phyloP scores from a whole-genome alignment of 1,284 basidiomycete genomes.

The Papiliotrema terrestris region DNA sequence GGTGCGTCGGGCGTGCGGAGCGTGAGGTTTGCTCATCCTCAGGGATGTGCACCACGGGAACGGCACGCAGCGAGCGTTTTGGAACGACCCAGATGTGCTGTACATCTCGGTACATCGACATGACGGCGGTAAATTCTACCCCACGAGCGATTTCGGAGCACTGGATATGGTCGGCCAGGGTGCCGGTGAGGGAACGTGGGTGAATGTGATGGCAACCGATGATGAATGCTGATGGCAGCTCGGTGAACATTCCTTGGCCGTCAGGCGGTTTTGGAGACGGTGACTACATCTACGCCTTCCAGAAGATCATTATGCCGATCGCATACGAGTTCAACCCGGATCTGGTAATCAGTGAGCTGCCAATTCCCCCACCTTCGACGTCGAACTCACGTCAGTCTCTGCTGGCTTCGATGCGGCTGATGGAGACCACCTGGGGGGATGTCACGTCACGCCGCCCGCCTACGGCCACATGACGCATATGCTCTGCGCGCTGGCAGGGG shows the following conservation, averaged over 20 bases:
- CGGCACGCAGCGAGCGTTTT: slow-evolving; percentile 93
- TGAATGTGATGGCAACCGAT: slow-evolving; percentile 13
- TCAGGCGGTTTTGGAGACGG: slow-evolving; percentile 82
- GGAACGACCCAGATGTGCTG: slow-evolving; percentile 84
- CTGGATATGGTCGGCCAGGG: slow-evolving; percentile 82
- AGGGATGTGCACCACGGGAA: slow-evolving; percentile 99
- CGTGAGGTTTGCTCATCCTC: neutral
- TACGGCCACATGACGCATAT: slow-evolving; percentile 99
- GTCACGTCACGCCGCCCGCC: slow-evolving; percentile 84
- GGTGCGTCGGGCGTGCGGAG: slow-evolving; percentile 57
- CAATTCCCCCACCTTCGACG: neutral
- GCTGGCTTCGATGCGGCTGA: slow-evolving; percentile 96
- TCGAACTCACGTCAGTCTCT: slow-evolving; percentile 62
- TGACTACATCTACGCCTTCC: slow-evolving; percentile 96
- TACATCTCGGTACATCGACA: slow-evolving; percentile 96
- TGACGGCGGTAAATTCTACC: slow-evolving; percentile 87
- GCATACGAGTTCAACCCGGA: slow-evolving; percentile 95
- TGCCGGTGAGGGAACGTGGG: slow-evolving; percentile 75
- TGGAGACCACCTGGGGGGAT: slow-evolving; percentile 87
- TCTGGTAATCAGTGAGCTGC: slow-evolving; percentile 79
- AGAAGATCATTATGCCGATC: slow-evolving; percentile 94
- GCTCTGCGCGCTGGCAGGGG: slow-evolving; percentile 82
- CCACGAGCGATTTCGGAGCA: slow-evolving; percentile 82
- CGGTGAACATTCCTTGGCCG: slow-evolving; percentile 98
- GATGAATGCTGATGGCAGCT: slow-evolving; percentile 48